Base-by-base conservation (phyloP, 2,329 filamentous ascomycete genomes). In the Aspergillus tubingensis region DNA sequence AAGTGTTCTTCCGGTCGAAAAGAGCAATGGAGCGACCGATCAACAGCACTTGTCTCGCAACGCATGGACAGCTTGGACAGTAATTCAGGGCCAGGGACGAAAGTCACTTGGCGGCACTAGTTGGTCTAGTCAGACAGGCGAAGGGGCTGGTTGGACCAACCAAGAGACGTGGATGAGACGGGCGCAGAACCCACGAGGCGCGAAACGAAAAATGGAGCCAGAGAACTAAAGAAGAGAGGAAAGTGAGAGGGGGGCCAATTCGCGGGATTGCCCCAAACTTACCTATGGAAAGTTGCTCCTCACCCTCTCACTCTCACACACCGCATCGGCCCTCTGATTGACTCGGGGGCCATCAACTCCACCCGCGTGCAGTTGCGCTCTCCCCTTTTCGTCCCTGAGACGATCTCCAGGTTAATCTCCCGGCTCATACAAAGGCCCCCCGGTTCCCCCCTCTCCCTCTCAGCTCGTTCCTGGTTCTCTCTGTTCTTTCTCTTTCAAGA, bases 371-470 rank as follows among this genome's bases (percentile, higher is more conserved):
- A 60, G 58, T 36, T 36, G 48, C 61, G 48, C 43, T 54, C 62
- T 64, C 64, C 56, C 64, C 60, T 67, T 64, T 65, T 58, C 57
- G 60, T 61, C 59, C 61, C 63, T 67, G 63, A 50, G 62, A 58
- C 68, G 72, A 74, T 73, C 71, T 65, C 62, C 65, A 68, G 68
- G 55, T 67, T 74, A 76, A 76, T 76, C 74, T 76, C 74, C 74
- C 72, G 58, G 65, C 61, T 66, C 68, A 74, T 76, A 76, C 74
- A 77, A 77, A 76, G 71, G 65, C 66, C 65, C 68, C 64, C 55
- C 49, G 19, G 36, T 65, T 57, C 70, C 68, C 70, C 68, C 70
- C 69, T 57, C 41, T 44, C 66, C 65, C 60, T 53, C 59, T 67
- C 57, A 10, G 30, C 19, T 43, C n/a, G 15, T 19, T 64, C 68